Conservation (phyloP, 371 early-diverging fungal genomes). For the Zychaea mexicana region DNA sequence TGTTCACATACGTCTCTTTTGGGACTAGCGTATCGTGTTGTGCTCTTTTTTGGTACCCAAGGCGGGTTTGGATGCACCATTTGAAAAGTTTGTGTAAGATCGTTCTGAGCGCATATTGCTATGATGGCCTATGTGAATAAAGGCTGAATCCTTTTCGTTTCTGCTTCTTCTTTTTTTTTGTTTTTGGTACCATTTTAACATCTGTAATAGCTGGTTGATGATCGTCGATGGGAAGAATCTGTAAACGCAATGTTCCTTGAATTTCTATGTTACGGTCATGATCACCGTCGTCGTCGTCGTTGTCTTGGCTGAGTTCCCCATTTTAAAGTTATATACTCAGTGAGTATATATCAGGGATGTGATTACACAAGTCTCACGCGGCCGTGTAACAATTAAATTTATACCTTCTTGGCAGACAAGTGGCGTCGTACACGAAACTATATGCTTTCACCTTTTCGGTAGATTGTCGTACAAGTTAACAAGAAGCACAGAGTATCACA, state of each 20-base stretch:
- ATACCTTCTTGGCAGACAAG: neutral
- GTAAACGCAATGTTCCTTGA: conserved; percentile 23
- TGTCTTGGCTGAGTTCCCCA: too few relatives aligned
- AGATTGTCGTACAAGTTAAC: too few relatives aligned
- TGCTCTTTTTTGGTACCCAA: conserved; percentile 78
- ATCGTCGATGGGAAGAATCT: conserved; percentile 28
- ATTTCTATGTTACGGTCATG: too few relatives aligned
- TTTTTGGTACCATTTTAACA: conserved; percentile 62
- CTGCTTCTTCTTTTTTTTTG: too few relatives aligned
- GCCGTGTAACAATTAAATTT: neutral
- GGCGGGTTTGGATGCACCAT: conserved; percentile 72
- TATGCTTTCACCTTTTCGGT: conserved; percentile 41
- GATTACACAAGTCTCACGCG: conserved; percentile 3
- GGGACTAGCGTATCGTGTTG: conserved; percentile 73
- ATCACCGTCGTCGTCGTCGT: too few relatives aligned
- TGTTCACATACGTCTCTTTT: conserved; percentile 64
- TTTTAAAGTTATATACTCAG: too few relatives aligned
- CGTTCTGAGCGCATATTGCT: conserved; percentile 65
- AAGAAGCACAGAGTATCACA: too few relatives aligned
- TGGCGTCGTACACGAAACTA: conserved; percentile 34
- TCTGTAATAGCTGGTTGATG: conserved; percentile 20
- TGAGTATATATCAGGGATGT: too few relatives aligned
- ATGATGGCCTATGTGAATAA: too few relatives aligned
- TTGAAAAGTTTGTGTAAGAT: conserved; percentile 75
- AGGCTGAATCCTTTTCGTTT: neutral